These are phyloP conservation scores for Alternaria longipes DNA, from an alignment of 2,329 filamentous ascomycete genomes.

Conservation along the genomic window DNA sequence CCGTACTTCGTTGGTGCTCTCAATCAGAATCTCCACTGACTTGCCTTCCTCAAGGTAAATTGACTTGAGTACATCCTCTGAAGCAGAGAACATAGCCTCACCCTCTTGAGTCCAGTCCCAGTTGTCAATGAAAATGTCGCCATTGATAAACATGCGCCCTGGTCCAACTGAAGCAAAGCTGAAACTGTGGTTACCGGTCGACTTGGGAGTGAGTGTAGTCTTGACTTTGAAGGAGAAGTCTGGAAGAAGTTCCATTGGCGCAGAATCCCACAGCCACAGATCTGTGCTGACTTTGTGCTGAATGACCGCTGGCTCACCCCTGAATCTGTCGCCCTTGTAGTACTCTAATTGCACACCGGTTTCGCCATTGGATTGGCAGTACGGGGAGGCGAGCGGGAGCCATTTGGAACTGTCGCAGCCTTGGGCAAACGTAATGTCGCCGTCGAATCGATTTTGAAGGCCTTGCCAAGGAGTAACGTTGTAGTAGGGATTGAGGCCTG, in stretches of 20 bases:
- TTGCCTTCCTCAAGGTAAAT: constrained; percentile 68
- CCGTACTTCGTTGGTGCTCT: constrained; percentile 73
- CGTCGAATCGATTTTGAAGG: constrained; percentile 63
- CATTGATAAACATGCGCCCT: constrained; percentile 68
- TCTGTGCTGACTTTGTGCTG: constrained; percentile 71
- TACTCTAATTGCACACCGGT: constrained; percentile 72
- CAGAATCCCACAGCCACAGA: constrained; percentile 76
- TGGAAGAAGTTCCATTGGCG: constrained; percentile 67
- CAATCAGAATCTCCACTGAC: constrained; percentile 68
- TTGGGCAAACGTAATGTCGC: constrained; percentile 67
- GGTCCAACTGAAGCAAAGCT: constrained; percentile 75
- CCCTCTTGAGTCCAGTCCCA: constrained; percentile 76
- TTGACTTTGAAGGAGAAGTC: constrained; percentile 72
- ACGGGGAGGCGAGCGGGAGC: constrained; percentile 69
- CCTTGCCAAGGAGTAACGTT: constrained; percentile 71
- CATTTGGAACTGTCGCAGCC: constrained; percentile 72
- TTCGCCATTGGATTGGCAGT: constrained; percentile 66
- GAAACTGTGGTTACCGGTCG: constrained; percentile 70
- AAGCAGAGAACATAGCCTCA: constrained; percentile 76
- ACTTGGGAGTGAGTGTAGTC: constrained; percentile 66
- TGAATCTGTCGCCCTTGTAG: constrained; percentile 70
- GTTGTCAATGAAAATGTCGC: constrained; percentile 68
- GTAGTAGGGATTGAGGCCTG: constrained; percentile 74
- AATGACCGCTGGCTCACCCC: constrained; percentile 64
- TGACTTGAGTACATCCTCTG: constrained; percentile 69